phyloP scores from a whole-genome alignment of 1,284 basidiomycete genomes.

The Heliocybe sulcata region DNA sequence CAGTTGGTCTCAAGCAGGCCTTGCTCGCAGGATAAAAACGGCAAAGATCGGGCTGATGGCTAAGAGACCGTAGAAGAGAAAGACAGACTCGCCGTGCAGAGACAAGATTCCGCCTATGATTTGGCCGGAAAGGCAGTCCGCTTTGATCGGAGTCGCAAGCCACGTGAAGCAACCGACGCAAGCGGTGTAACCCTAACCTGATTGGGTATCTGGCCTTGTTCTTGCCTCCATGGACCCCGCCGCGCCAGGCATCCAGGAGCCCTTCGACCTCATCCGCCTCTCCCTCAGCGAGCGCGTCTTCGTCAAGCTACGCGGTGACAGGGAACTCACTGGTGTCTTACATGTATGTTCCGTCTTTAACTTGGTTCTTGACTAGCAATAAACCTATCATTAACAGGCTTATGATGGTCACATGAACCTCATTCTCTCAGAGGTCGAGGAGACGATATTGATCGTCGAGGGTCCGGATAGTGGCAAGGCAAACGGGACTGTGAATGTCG shows the following conservation, averaged over 20 bases:
- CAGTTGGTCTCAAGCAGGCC: too few relatives aligned
- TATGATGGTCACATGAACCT: conserved; percentile 99
- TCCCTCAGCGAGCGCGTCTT: conserved; percentile 95
- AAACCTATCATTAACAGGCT: conserved; percentile 49
- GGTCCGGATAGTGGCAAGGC: conserved; percentile 46
- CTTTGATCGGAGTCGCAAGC: too few relatives aligned
- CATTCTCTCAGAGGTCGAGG: conserved; percentile 95
- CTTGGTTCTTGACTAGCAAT: conserved; percentile 10
- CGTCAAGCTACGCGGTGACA: conserved; percentile 93
- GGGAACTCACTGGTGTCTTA: conserved; percentile 87
- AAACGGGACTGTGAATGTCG: conserved; percentile 62
- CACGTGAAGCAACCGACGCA: too few relatives aligned
- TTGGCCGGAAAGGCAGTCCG: too few relatives aligned
- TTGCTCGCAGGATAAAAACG: too few relatives aligned
- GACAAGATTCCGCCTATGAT: too few relatives aligned
- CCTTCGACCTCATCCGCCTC: conserved; percentile 96
- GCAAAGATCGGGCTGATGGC: too few relatives aligned
- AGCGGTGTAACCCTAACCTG: conserved; percentile 1
- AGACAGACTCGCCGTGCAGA: too few relatives aligned
- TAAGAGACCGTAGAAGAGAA: too few relatives aligned
- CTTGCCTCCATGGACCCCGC: conserved; percentile 14
- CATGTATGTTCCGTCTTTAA: conserved; percentile 60
- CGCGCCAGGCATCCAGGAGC: conserved; percentile 81
- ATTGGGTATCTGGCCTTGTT: not conserved
- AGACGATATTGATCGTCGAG: conserved; percentile 92